Evolutionary conservation across 306 rosid genomes (phyloP).

Genomic region (Gynostemma pentaphyllum): DNA sequence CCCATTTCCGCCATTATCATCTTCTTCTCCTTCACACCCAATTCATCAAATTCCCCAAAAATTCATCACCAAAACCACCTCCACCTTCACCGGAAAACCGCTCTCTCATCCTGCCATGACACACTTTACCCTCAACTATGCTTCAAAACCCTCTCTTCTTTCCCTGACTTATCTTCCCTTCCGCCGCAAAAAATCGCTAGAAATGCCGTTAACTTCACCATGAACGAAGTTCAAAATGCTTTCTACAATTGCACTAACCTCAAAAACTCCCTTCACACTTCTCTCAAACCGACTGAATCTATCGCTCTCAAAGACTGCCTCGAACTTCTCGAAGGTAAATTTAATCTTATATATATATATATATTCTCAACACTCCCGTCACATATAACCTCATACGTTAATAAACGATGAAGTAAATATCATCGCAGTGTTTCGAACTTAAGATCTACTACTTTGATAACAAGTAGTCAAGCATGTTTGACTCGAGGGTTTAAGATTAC

Average conservation of each 20-base stretch:
- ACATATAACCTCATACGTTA: no score
- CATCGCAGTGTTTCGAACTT: no score
- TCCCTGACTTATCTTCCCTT: slow-evolving; percentile 47
- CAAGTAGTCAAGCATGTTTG: no score
- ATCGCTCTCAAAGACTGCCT: slow-evolving; percentile 70
- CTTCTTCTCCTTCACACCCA: background rate
- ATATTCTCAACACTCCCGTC: no score
- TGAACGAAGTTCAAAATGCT: slow-evolving; percentile 30
- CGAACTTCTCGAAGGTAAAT: slow-evolving; percentile 45
- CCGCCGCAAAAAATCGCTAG: slow-evolving; percentile 37
- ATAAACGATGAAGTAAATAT: no score
- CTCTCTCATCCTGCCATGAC: slow-evolving; percentile 33
- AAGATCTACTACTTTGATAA: no score
- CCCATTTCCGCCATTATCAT: slow-evolving; percentile 6
- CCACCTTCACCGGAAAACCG: background rate
- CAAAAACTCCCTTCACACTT: background rate
- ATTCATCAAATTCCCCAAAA: background rate
- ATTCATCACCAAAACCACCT: background rate
- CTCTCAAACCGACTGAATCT: slow-evolving; percentile 16
- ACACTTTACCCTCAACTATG: slow-evolving; percentile 66
- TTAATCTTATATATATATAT: no score
- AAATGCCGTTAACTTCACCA: slow-evolving; percentile 31
- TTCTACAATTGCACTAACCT: slow-evolving; percentile 35
- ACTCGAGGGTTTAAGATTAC: no score
- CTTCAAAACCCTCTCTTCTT: slow-evolving; percentile 45